Percentiles rank a stretch among this genome's conserved stretches.
phyloP scores from a whole-genome alignment of 1,284 basidiomycete genomes.

The Bjerkandera adusta region DNA sequence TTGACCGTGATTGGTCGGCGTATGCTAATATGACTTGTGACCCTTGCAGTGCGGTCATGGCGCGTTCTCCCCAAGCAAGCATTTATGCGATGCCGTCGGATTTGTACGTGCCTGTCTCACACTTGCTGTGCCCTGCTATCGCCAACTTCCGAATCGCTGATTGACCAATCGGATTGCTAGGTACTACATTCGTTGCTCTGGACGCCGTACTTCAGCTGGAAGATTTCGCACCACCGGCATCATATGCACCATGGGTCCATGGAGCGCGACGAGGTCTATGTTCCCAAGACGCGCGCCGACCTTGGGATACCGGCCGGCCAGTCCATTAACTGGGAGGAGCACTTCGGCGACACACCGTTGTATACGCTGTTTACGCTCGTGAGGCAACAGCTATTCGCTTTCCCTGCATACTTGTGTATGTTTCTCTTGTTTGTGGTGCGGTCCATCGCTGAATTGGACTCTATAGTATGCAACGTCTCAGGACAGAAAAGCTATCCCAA shows the following conservation, averaged over 20 bases:
- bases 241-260: constrained; percentile 36
- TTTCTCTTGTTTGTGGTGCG: constrained; percentile 4
- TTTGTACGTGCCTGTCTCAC: too few species aligned
- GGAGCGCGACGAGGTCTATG: constrained; percentile 62
- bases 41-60: constrained; percentile 28
- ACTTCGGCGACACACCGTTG: constrained; percentile 58
- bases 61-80: constrained; percentile 27
- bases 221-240: constrained; percentile 38
- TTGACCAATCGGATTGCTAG: too few species aligned
- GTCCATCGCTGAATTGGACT: not conserved
- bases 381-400: constrained; percentile 72
- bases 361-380: constrained; percentile 54
- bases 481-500: constrained; percentile 67
- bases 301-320: constrained; percentile 48
- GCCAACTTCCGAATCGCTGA: too few species aligned
- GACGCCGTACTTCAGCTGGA: constrained; percentile 38
- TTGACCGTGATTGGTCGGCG: too few species aligned
- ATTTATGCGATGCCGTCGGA: constrained; percentile 26
- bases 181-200: not conserved
- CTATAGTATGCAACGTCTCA: constrained; percentile 56
- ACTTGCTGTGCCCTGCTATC: too few species aligned
- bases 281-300: constrained; percentile 54
- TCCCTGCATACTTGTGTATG: constrained; percentile 65
- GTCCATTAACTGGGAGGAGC: constrained; percentile 54
- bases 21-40: not conserved